Conservation (phyloP, 2,329 filamentous ascomycete genomes). For the Tolypocladium amazonense region DNA sequence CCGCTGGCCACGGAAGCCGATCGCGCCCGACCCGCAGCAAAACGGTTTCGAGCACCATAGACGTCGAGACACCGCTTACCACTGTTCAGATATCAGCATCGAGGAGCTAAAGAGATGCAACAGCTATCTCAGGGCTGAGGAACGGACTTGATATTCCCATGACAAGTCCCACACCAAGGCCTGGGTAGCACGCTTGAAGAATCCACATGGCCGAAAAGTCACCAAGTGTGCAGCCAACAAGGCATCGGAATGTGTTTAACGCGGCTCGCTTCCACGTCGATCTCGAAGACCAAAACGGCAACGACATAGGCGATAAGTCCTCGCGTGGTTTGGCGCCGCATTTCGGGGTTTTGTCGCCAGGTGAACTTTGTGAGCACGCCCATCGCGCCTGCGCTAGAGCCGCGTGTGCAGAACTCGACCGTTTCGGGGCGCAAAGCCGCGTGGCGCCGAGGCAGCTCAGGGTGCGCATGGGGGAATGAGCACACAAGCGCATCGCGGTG, state of each 20-base stretch:
- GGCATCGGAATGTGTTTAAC: conserved; percentile 44
- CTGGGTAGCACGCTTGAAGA: conserved; percentile 35
- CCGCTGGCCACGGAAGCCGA: conserved; percentile 31
- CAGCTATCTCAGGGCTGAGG: neutral
- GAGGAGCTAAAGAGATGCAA: neutral
- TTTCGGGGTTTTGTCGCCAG: neutral
- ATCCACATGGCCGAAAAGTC: conserved; percentile 47
- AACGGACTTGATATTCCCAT: conserved; percentile 42
- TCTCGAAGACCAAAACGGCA: conserved; percentile 20
- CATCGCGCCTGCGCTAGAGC: neutral
- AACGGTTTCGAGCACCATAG: conserved; percentile 39
- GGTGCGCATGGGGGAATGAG: neutral
- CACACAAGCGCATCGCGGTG: neutral
- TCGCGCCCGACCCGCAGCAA: conserved; percentile 38
- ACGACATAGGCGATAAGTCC: neutral
- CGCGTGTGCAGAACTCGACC: neutral
- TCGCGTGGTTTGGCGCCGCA: neutral
- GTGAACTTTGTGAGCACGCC: neutral
- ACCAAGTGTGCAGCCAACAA: conserved; percentile 43
- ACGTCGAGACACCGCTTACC: conserved; percentile 39
- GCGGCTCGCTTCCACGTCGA: conserved; percentile 36
- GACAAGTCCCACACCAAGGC: conserved; percentile 33
- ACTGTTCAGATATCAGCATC: conserved; percentile 21
- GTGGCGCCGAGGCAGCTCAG: neutral
- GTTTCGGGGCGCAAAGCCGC: neutral